A percentile compares a stretch with the other conserved stretches of the same genome.
phyloP scores from a whole-genome alignment of 139 green algal species.

The Chlamydomonas sp. region DNA sequence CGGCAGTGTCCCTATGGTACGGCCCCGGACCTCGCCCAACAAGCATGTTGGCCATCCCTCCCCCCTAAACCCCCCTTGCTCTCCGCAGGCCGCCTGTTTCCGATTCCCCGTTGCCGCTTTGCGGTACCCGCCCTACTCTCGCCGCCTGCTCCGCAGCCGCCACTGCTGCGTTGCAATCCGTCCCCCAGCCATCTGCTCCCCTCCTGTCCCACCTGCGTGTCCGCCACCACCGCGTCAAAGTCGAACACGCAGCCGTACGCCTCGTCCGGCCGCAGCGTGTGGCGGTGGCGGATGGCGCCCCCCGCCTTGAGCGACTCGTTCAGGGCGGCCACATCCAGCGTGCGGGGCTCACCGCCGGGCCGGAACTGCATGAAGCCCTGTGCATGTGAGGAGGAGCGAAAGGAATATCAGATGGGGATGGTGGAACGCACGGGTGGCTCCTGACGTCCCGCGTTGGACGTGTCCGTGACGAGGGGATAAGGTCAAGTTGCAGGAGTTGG shows the following conservation, averaged over 20 bases:
- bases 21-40: too few relatives aligned
- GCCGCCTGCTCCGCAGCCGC: not conserved
- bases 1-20: too few relatives aligned
- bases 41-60: too few relatives aligned
- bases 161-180: not conserved
- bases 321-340: conserved; percentile 80
- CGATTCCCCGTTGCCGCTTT: too few relatives aligned
- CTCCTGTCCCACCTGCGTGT: conserved; percentile 25
- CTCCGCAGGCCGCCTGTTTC: too few relatives aligned
- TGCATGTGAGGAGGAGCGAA: not conserved
- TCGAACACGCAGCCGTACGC: conserved; percentile 83
- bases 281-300: conserved; percentile 66
- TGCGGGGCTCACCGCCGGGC: conserved; percentile 12
- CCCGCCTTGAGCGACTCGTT: conserved; percentile 79
- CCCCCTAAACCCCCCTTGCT: too few relatives aligned
- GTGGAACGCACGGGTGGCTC: too few relatives aligned
- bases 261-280: conserved; percentile 79
- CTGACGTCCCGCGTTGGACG: too few relatives aligned
- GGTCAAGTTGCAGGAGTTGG: too few relatives aligned
- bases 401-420: not conserved
- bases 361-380: conserved; percentile 38
- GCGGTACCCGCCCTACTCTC: too few relatives aligned
- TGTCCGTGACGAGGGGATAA: too few relatives aligned
- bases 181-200: not conserved
- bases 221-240: conserved; percentile 65